Evolutionary conservation across 1,139 yeast genomes (phyloP).

Genomic region (Kluyveromyces sp.): DNA sequence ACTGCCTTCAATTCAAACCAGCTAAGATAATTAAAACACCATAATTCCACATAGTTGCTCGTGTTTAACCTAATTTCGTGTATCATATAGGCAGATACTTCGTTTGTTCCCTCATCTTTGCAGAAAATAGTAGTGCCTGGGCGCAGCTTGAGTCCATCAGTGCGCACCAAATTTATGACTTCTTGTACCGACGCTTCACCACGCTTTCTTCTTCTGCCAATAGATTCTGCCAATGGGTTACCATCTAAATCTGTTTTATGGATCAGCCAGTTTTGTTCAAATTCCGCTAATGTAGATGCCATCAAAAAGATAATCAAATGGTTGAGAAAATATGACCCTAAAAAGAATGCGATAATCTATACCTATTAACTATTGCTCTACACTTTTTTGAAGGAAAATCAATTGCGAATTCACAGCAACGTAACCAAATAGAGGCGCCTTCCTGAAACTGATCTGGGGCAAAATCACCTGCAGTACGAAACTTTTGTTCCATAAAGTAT

Average conservation of each 20-base stretch:
- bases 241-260: slow-evolving; percentile 24
- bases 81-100: slow-evolving; percentile 20
- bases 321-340: background rate
- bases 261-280: slow-evolving; percentile 22
- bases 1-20: slow-evolving; percentile 23
- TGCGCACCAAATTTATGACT: slow-evolving; percentile 12
- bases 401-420: no score
- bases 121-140: slow-evolving; percentile 24
- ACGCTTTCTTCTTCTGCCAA: slow-evolving; percentile 16
- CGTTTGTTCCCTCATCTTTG: slow-evolving; percentile 14
- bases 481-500: background rate
- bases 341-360: background rate
- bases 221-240: slow-evolving; percentile 17
- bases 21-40: slow-evolving; percentile 24
- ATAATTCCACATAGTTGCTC: slow-evolving; percentile 23
- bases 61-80: slow-evolving; percentile 27
- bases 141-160: slow-evolving; percentile 17
- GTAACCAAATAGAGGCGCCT: no score
- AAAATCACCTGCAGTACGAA: background rate
- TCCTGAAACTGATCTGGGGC: no score
- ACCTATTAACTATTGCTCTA: no score
- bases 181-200: slow-evolving; percentile 11
- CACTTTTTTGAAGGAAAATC: no score
- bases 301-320: slow-evolving; percentile 8
- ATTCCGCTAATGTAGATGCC: slow-evolving; percentile 20